Base-by-base conservation (phyloP, 371 early-diverging fungal species). In the Apophysomyces ossiformis region DNA sequence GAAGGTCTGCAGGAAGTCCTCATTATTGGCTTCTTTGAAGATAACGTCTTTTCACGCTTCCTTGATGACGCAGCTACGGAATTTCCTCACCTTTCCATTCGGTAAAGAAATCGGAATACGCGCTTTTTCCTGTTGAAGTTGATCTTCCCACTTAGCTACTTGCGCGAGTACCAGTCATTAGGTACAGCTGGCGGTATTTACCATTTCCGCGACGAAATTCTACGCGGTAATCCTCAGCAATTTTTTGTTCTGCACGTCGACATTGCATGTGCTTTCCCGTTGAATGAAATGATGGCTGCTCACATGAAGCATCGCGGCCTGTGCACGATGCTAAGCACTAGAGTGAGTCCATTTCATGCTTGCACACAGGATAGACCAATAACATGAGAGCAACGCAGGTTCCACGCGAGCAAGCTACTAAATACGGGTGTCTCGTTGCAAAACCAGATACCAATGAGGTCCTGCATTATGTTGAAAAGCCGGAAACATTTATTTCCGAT, bases 181-280 rank as follows among this genome's bases (percentile, higher is more conserved):
- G 99, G 99, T 26, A 98, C 99, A 18, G 99, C 95, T 56, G 99
- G 99, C 68, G 97, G 97, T 59, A 82, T 98, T 62, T 96, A 95
- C 84, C 99, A 98, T 74, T 98, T 98, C 89, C 91, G 99, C 66
- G 97, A 97, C 75, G 93, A 96, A 81, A 95, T 98, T 67, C 72
- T 94, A 71, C 89, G 93, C 54, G 96, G 96, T 54, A 84, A 87
- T 64, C 95, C 97, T 15, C 89, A 95, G 57, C 90, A 92, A 66
- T 87, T 98, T 70, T 97, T 97, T 79, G 96, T 98, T 60, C 84
- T 98, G 74, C 94, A 98, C 76, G 95, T 95, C 45, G 99, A 98
- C 78, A 94, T 98, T 66, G 94, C 94, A 59, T 93, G 93, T 64
- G 89, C 90, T 35, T 96, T 96, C 87, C 97, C 98, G n/a, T 84